phyloP scores from a whole-genome alignment of 371 early-diverging fungal genomes.

The Zopfochytrium polystomum region DNA sequence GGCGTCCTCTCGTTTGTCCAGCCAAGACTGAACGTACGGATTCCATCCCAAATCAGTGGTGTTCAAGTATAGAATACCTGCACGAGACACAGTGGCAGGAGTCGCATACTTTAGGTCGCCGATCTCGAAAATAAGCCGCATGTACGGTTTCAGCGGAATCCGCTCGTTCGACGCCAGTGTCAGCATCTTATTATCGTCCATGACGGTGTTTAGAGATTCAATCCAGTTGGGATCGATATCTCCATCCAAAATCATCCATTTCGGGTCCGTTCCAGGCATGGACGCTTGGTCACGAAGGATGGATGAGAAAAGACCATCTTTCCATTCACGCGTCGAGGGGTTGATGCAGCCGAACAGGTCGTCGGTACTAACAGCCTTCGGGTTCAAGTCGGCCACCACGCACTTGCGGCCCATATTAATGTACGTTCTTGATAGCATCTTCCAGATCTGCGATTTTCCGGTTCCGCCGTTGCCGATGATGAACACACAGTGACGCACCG shows the following conservation, averaged over 20 bases:
- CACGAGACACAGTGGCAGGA: constrained; percentile 68
- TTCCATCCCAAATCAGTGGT: constrained; percentile 61
- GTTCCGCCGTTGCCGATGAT: constrained; percentile 62
- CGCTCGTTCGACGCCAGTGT: constrained; percentile 66
- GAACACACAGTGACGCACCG: constrained; percentile 65
- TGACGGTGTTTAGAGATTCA: constrained; percentile 66
- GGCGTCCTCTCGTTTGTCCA: constrained; percentile 60
- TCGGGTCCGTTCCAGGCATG: constrained; percentile 56
- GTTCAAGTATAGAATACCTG: constrained; percentile 64
- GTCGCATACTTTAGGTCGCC: constrained; percentile 62
- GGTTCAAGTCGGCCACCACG: constrained; percentile 53
- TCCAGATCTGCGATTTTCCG: constrained; percentile 65
- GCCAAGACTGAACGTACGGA: constrained; percentile 64
- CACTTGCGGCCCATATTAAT: constrained; percentile 57
- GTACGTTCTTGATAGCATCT: constrained; percentile 58
- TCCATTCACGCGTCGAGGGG: constrained; percentile 65
- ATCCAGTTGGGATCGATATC: constrained; percentile 70
- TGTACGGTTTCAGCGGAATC: constrained; percentile 62
- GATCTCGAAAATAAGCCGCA: constrained; percentile 65
- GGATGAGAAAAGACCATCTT: constrained; percentile 61
- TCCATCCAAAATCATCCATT: constrained; percentile 64
- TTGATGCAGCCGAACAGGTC: constrained; percentile 64
- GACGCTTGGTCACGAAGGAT: constrained; percentile 58
- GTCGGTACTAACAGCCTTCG: constrained; percentile 65
- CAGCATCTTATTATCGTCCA: constrained; percentile 70